A percentile compares a stretch with the other conserved stretches of the same genome.
These are phyloP conservation scores for Malus orientalis DNA, from an alignment of 306 rosid species.

Conservation along the genomic window DNA sequence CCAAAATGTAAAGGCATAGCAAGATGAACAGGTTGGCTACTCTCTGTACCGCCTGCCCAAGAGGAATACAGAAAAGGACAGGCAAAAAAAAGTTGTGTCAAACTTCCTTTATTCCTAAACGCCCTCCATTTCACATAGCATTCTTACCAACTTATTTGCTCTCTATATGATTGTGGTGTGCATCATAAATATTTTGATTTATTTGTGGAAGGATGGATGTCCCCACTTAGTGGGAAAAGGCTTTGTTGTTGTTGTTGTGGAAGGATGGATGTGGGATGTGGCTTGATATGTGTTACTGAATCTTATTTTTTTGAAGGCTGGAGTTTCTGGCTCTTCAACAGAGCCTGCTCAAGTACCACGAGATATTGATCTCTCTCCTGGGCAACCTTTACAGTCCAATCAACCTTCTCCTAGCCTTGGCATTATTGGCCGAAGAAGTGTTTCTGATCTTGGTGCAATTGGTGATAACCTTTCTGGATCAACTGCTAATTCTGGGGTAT, in stretches of 20 bases:
- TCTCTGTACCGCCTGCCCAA: not conserved
- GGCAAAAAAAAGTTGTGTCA: not conserved
- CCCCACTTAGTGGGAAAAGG: too few relatives aligned
- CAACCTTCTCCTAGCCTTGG: conserved; percentile 78
- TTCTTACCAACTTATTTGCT: not conserved
- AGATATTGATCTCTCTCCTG: conserved; percentile 81
- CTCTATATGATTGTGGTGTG: not conserved
- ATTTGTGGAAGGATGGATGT: not conserved
- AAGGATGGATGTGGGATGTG: not conserved
- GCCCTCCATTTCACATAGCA: not conserved
- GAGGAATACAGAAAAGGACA: not conserved
- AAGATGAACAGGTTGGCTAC: not conserved
- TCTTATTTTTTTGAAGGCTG: conserved; percentile 44
- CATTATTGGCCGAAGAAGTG: conserved; percentile 94
- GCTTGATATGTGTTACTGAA: conserved; percentile 7
- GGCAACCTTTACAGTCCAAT: conserved; percentile 79
- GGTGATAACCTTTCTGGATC: conserved; percentile 69
- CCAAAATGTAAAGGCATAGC: too few relatives aligned
- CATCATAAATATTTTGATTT: not conserved
- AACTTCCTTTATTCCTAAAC: not conserved
- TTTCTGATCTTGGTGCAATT: conserved; percentile 79
- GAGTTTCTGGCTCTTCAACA: conserved; percentile 55
- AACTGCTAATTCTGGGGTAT: conserved; percentile 49
- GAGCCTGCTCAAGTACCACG: conserved; percentile 61
- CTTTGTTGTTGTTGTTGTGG: not conserved